Evolutionary conservation across 495 filamentous ascomycete genomes (phyloP), one percentile per base, ranked within the genome.

Genomic region (Hypoxylon fuscum): DNA sequence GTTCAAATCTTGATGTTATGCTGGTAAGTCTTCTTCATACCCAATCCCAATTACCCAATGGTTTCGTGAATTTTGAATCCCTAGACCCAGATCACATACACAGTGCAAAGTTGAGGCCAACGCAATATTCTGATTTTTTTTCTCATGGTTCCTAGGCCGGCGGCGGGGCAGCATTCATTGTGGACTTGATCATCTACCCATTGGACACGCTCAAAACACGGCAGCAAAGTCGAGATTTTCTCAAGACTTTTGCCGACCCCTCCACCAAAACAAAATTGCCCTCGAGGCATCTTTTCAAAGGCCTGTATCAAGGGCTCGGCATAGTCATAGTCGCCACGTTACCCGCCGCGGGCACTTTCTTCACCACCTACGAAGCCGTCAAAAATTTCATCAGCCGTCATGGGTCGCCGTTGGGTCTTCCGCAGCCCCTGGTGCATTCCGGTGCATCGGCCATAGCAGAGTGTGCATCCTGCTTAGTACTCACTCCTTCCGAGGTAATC

Each of bases 401-500:
- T 21, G 60, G 58, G 10, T 55, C 72, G 1, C 76, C 65, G 10
- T 54, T 72, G 20, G 71, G 72, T 20, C 71, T 90, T 9, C 88
- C 90, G 6, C 76, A 78, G 40, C 86, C 92, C 0, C 40, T 89
- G 9, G 80, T 90, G 48, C 87, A 96, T 66, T 81, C 86, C 37
- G 68, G 85, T 27, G 88, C 93, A 21, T 95, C 91, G 11, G 87
- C 85, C 4, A 72, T 82, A 20, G 93, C 85, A 0, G 93, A 96
- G 70, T 81, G 90, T 51, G 89, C 92, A 2, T 91, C 91, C 4
- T 96, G 93, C 69, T 76, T 88, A 22, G 89, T 97, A 46, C 83
- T 96, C 35, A 94, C 93, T 0, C 93, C 93, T 0, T 90, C 92
- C 32, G 93, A 97, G 71, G 91, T 96, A 7, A 79, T 96, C 32